phyloP scores from a whole-genome alignment of 345 rosid species.

The Hirschfeldia incana region DNA sequence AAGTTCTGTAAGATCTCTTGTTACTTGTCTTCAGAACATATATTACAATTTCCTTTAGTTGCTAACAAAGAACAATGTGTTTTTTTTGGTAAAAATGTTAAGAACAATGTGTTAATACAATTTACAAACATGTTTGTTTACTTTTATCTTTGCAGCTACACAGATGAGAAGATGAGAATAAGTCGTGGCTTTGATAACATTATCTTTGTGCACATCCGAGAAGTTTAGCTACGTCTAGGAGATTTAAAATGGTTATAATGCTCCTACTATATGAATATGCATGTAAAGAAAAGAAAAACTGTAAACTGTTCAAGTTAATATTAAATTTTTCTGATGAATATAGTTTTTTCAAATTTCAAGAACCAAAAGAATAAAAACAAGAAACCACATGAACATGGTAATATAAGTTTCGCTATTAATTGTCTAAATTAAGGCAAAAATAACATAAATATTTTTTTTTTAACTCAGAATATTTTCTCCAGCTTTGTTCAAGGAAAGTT shows the following conservation, averaged over 20 bases:
- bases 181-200: constrained; percentile 65
- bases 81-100: neutral
- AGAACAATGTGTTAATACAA: neutral
- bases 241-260: neutral
- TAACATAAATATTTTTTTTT: neutral
- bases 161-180: constrained; percentile 75
- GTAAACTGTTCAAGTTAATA: constrained; percentile 20
- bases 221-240: constrained; percentile 7
- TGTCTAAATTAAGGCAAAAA: constrained; percentile 29
- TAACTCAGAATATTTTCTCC: neutral
- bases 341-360: neutral
- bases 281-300: constrained; percentile 19
- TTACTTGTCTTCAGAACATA: neutral
- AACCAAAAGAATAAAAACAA: constrained; percentile 24
- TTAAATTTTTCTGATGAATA: constrained; percentile 14
- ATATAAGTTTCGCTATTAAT: neutral
- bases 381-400: constrained; percentile 22
- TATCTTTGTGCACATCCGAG: constrained; percentile 60
- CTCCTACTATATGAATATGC: neutral
- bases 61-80: neutral
- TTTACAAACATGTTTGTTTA: neutral
- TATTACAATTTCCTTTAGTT: neutral
- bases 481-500: constrained; percentile 16
- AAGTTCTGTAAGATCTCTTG: constrained; percentile 63
- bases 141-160: constrained; percentile 51